Base-by-base conservation (phyloP, 169 alveolate species). In the Pseudocohnilembus persalinus region DNA sequence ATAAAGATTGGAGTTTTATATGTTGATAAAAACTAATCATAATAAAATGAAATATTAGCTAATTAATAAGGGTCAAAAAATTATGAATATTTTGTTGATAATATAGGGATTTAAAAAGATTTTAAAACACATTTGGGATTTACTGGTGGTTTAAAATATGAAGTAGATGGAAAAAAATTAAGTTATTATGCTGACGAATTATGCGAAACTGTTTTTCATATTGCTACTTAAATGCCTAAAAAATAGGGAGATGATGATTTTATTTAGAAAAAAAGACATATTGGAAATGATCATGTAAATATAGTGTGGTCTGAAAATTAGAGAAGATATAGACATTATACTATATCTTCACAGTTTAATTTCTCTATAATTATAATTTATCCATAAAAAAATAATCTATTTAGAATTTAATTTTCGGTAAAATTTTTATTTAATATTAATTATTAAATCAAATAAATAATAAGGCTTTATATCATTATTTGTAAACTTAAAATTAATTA, bases 231-330 rank as follows among this genome's bases (percentile, higher is more conserved):
- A 75, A 79, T 79, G 76, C 84, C 84, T 20, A 79, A 79, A 34
- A 79, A 49, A 34, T 49, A 79, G 29, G 77, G 63, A 49, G 76
- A 79, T 31, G 73, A 79, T 20, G 1, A 79, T 49, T 79, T 79
- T 63, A 72, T 79, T 4, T 34, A 35, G 20, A 79, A 79, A 29
- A 79, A 79, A 63, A 79, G 82, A 63, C 84, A 79, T 79, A 79
- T 79, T 29, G 84, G 84, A 79, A 79, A 79, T 64, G 84, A 79
- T 63, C 49, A 34, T 64, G 84, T 79, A 28, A 79, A 79, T 29
- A 79, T 79, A 30, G 63, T 79, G 4, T 79, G 84, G 84, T 29
- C 63, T 63, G 84, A 79, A 79, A 79, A 64, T 30, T 29, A 29
- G 0, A 64, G 76, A 64, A 79, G 63, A 64, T 79, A 49, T 20